Percentiles rank a stretch among this genome's conserved stretches.
Evolutionary conservation across 2,329 filamentous ascomycete genomes (phyloP).

Genomic region (Hymenotorrendiella dingleyae): DNA sequence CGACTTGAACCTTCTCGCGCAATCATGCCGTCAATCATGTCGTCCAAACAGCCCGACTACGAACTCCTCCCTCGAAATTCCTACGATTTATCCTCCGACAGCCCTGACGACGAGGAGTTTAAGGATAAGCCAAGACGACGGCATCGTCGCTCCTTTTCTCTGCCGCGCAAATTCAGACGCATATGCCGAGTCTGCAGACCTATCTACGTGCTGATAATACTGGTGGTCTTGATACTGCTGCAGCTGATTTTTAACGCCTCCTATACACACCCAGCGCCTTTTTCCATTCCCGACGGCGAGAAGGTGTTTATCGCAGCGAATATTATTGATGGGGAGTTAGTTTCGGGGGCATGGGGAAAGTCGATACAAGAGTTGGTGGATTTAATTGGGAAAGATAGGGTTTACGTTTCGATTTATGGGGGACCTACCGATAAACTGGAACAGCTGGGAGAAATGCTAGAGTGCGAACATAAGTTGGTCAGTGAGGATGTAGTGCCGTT

Average conservation of each 20-base stretch:
- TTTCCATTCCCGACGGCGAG: constrained; percentile 45
- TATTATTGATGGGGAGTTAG: constrained; percentile 61
- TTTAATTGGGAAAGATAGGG: constrained; percentile 60
- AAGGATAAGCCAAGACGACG: constrained; percentile 20
- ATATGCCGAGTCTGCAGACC: constrained; percentile 19
- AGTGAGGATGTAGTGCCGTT: constrained; percentile 49
- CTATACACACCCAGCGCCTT: constrained; percentile 36
- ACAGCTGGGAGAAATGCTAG: constrained; percentile 43
- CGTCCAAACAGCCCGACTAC: too few relatives aligned
- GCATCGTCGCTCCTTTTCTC: constrained; percentile 2
- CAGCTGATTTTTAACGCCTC: constrained; percentile 35
- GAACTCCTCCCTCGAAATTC: constrained; percentile 15
- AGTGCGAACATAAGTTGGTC: constrained; percentile 47
- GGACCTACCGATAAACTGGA: constrained; percentile 49
- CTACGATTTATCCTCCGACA: constrained; percentile 10
- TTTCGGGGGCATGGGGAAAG: constrained; percentile 58
- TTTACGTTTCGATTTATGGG: constrained; percentile 68
- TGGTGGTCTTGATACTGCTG: constrained; percentile 19
- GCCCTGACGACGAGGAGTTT: constrained; percentile 17
- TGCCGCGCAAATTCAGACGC: constrained; percentile 1
- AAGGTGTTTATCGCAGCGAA: constrained; percentile 70
- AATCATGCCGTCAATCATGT: constrained; percentile 7
- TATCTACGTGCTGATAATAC: constrained; percentile 18
- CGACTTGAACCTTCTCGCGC: too few relatives aligned
- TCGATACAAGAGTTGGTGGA: constrained; percentile 56